phyloP scores from a whole-genome alignment of 441 rosid genomes.

The Metrosideros polymorpha region DNA sequence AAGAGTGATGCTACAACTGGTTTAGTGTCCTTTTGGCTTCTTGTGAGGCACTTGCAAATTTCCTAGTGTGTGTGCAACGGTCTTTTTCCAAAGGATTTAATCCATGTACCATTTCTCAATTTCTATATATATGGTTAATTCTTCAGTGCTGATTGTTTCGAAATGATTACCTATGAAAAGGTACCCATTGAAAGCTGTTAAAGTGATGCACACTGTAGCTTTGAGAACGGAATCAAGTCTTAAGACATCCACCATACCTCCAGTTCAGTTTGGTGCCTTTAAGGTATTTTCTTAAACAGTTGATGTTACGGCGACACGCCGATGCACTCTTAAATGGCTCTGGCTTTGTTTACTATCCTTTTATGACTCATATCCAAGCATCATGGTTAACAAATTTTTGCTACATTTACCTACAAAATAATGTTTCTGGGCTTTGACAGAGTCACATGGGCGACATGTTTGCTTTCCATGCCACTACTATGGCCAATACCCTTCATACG shows the following conservation, averaged over 20 bases:
- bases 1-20: neutral
- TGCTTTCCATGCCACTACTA: slow-evolving; percentile 88
- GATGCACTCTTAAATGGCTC: neutral
- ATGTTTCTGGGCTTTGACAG: slow-evolving; percentile 26
- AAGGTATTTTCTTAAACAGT: slow-evolving; percentile 33
- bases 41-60: neutral
- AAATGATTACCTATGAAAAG: slow-evolving; percentile 15
- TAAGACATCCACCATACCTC: slow-evolving; percentile 43
- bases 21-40: neutral
- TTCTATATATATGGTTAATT: neutral
- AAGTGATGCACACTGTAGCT: slow-evolving; percentile 92
- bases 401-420: neutral
- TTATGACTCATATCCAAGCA: neutral
- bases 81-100: neutral
- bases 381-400: neutral
- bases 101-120: neutral
- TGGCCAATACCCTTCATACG: slow-evolving; percentile 80
- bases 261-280: slow-evolving; percentile 31
- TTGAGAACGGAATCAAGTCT: slow-evolving; percentile 82
- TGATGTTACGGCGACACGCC: neutral
- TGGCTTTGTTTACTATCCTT: neutral
- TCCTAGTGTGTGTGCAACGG: neutral
- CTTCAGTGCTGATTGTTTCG: neutral
- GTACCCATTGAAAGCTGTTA: slow-evolving; percentile 88
- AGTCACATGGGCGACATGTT: slow-evolving; percentile 93